Evolutionary conservation across 1,284 basidiomycete species (phyloP), one percentile per base, ranked within the genome.

Genomic region (Puccinia polysora): DNA sequence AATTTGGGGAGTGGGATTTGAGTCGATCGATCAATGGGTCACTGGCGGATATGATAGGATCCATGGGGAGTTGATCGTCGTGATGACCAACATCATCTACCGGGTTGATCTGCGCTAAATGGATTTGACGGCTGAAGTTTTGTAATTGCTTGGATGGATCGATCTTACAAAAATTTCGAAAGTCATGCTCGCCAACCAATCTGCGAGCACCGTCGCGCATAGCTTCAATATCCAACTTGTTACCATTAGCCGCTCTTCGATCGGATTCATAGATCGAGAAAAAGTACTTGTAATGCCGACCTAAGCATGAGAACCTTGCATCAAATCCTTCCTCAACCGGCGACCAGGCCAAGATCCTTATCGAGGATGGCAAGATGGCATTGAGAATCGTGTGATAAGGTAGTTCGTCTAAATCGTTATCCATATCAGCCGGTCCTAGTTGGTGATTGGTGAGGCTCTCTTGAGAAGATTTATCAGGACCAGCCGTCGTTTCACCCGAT

Each of bases 221-320:
- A 36, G 83, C 84, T 0, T 81, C 77, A 36, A 94, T 80, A 79
- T 93, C 86, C 68, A 96, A 85, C n/a, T n/a, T n/a, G n/a, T n/a
- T n/a, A n/a, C n/a, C n/a, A n/a, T n/a, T n/a, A 14, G 82, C 81
- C 58, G 65, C 50, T 71, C 74, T 4, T 73, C 75, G 14, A 77
- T 78, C 25, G 2, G 65, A 47, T 28, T 64, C 65, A 23, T 64
- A n/a, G 55, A 55, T 12, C 78, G 83, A 74, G 74, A 97, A 98
- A 80, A 97, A 95, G 81, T 98, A 99, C 80, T 97, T 97, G 86
- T 98, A 99, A 80, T 98, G 95, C 40, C 95, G 84, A 77, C 86
- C 87, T 71, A 82, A 83, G 82, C 94, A 97, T 25, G 88, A 89
- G 82, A 91, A 95, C 1, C 95, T 86, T 1, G 94, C 87, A 45